Conservation (phyloP, 352 stramenopile genomes). For the Thalassiosira livingstoniorum region DNA sequence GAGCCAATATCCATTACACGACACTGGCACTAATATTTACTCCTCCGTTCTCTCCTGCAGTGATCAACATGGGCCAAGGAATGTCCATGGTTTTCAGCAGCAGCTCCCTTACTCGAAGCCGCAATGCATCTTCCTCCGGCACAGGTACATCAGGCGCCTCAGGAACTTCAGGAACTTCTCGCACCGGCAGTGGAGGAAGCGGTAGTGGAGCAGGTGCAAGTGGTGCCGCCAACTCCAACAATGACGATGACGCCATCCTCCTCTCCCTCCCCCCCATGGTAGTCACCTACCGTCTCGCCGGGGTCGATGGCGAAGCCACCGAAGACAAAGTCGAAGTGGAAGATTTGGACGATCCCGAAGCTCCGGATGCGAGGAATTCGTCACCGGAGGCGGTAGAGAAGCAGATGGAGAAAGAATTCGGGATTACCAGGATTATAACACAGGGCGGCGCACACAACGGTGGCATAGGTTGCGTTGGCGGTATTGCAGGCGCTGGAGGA, state of each 20-base stretch:
- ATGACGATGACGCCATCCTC: slow-evolving; percentile 60
- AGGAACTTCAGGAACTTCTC: too few relatives aligned
- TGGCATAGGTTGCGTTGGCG: too few relatives aligned
- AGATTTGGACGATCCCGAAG: slow-evolving; percentile 80
- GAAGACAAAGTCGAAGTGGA: slow-evolving; percentile 87
- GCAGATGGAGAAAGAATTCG: slow-evolving; percentile 80
- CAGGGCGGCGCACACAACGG: too few relatives aligned
- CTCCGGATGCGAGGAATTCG: slow-evolving; percentile 40
- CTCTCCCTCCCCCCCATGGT: slow-evolving; percentile 84
- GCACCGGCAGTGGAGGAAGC: too few relatives aligned
- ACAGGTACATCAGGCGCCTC: too few relatives aligned
- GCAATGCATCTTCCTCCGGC: too few relatives aligned
- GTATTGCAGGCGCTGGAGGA: too few relatives aligned
- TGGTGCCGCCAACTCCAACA: slow-evolving; percentile 36
- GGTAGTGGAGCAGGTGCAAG: slow-evolving; percentile 6
- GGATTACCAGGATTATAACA: slow-evolving; percentile 68
- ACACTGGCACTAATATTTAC: too few relatives aligned
- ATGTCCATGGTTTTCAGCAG: slow-evolving; percentile 79
- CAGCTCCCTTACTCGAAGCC: slow-evolving; percentile 34
- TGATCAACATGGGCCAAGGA: slow-evolving; percentile 66
- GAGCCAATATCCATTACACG: too few relatives aligned
- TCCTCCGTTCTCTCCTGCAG: too few relatives aligned
- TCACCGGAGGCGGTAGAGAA: slow-evolving; percentile 58
- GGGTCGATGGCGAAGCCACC: slow-evolving; percentile 89
- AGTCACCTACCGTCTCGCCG: slow-evolving; percentile 87